Evolutionary conservation across 2,329 filamentous ascomycete genomes (phyloP).

Genomic region (Phialocephala sp.): DNA sequence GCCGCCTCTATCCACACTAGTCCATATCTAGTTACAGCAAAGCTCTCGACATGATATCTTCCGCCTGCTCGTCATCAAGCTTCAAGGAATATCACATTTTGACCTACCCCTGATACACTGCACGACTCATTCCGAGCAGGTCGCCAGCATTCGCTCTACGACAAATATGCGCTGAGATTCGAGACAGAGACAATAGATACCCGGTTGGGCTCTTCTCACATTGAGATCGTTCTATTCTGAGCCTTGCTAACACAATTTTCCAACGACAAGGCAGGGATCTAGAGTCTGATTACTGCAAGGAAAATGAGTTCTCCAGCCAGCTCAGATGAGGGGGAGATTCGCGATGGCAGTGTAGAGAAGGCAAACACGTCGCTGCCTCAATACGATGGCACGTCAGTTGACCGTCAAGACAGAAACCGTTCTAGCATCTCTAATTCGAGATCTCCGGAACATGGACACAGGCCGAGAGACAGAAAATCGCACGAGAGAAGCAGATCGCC

Average conservation of each 20-base stretch:
- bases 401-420: constrained; percentile 85
- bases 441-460: constrained; percentile 50
- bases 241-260: constrained; percentile 46
- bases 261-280: constrained; percentile 43
- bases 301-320: constrained; percentile 61
- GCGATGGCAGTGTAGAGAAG: constrained; percentile 79
- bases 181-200: constrained; percentile 43
- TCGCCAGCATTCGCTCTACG: background rate
- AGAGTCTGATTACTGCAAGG: constrained; percentile 37
- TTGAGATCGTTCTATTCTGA: constrained; percentile 41
- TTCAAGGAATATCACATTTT: constrained; percentile 3
- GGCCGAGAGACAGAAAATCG: constrained; percentile 50
- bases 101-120: background rate
- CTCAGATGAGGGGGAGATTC: constrained; percentile 87
- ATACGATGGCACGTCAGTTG: constrained; percentile 82
- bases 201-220: constrained; percentile 47
- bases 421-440: constrained; percentile 43
- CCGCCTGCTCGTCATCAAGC: background rate
- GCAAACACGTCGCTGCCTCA: constrained; percentile 86
- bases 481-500: constrained; percentile 63
- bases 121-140: background rate
- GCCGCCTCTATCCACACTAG: constrained; percentile 10
- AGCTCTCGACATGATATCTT: background rate
- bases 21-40: background rate
- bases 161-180: constrained; percentile 40